Conservation (phyloP, 1,284 basidiomycete genomes). For the Apiotrichum sp. region DNA sequence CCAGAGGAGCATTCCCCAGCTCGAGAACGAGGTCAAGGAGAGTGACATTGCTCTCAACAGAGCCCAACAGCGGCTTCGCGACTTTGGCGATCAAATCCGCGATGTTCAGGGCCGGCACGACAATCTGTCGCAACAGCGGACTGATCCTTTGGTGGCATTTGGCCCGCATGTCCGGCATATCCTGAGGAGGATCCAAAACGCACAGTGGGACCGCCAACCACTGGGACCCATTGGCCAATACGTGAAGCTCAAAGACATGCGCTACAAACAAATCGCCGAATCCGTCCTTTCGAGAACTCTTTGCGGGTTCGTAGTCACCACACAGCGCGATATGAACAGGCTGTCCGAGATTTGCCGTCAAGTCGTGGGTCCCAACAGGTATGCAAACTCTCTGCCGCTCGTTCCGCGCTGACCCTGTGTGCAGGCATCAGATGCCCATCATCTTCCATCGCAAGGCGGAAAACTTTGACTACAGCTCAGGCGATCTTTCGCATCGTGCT, state of each 20-base stretch:
- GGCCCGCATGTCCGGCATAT: conserved; percentile 33
- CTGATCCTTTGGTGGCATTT: conserved; percentile 54
- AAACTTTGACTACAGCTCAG: conserved; percentile 65
- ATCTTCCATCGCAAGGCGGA: conserved; percentile 50
- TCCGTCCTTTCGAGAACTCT: conserved; percentile 59
- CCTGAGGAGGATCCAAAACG: conserved; percentile 56
- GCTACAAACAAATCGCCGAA: conserved; percentile 65
- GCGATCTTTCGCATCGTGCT: conserved; percentile 58
- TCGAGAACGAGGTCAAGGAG: background rate
- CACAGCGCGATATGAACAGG: conserved; percentile 59
- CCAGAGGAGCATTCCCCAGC: no score
- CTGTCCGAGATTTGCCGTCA: conserved; percentile 60
- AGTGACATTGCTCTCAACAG: background rate
- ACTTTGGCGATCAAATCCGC: background rate
- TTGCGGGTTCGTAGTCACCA: conserved; percentile 70
- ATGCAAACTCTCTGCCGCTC: conserved; percentile 5
- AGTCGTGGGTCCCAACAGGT: conserved; percentile 18
- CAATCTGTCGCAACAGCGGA: conserved; percentile 5
- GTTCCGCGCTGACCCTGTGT: background rate
- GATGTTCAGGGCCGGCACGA: background rate
- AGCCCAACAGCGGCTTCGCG: background rate
- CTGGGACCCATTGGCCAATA: conserved; percentile 79
- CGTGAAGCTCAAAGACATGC: conserved; percentile 65
- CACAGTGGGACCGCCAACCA: conserved; percentile 64
- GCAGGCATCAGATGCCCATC: background rate